Evolutionary conservation across 768 basidiomycete species (phyloP), one percentile per base, ranked within the genome.

Genomic region (Boletus huronensis): DNA sequence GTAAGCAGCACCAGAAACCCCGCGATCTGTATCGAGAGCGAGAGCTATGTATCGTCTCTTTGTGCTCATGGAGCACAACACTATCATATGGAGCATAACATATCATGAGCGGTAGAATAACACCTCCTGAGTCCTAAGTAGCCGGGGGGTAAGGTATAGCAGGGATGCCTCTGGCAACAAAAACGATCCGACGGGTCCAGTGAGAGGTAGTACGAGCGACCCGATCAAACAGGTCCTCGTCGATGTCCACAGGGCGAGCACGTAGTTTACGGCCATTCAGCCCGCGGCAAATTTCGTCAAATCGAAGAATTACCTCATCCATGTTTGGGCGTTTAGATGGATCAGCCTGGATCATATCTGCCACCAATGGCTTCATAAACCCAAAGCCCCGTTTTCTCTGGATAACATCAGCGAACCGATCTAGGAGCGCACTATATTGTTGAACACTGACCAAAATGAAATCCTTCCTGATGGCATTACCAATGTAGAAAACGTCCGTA

Each of bases 401-500:
- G n/a, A n/a, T 2, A 38, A 5, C 3, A 38, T 38, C n/a, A 38
- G 36, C 2, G 40, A 41, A 6, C 14, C n/a, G n/a, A n/a, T n/a
- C n/a, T n/a, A n/a, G 39, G 5, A 40, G 39, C n/a, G n/a, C n/a
- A 3, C 19, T 13, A 6, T 4, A 45, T 19, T 9, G 26, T 43
- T 3, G 13, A 19, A 8, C 40, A 23, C 19, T n/a, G 47, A 77
- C 75, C 52, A 64, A 41, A 0, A 71, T n/a, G 47, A 77, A 73
- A n/a, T 72, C 60, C 43, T 19, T 52, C 13, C 55, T 60, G 11
- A 77, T 66, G 8, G 72, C 21, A 42, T 78, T 79, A 0, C 77
- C 77, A 0, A 79, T 55, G 29, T 73, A 73, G 54, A 77, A 80
- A 1, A 81, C 63, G 32, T 81, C 79, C 0, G 72, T 73, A 0